Base-by-base conservation (phyloP, 257 asterid species). In the Gentiana straminea region DNA sequence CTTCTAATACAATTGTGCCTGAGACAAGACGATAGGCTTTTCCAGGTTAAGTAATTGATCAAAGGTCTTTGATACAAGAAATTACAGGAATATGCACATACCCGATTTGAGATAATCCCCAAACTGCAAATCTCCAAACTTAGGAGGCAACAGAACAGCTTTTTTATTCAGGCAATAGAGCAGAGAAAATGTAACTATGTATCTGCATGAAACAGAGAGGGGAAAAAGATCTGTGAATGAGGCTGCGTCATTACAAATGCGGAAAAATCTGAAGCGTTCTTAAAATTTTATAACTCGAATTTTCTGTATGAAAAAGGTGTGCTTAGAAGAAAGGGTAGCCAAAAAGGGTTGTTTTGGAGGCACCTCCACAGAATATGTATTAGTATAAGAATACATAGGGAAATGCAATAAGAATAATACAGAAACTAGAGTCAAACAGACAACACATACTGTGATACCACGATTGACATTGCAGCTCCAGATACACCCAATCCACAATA, bases 381-480 rank as follows among this genome's bases (percentile, higher is more conserved):
- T 41, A 10, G 11, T 41, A 41, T 10, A 41, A 41, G 7, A 10
- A 41, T 41, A 10, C 7, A 5, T 41, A 41, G 9, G 8, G 9
- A 41, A 10, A 41, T 5, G 24, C 24, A 24, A 24, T 24, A 24
- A 24, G 24, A 24, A 24, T 24, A 24, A 57, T 60, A 54, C 12
- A 44, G 54, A 11, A 43, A 57, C 57, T 44, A 56, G 24, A 2
- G 35, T 33, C 46, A 3, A 37, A 38, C 49, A 55, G 46, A 51
- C 13, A 64, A 56, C 58, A 77, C 96, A 62, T 78, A 91, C 98
- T 91, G 98, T 66, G 98, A 87, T 74, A 79, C 59, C 46, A 87
- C 88, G 0, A 94, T 84, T 66, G 98, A 81, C 69, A 91, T 79
- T 62, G 98, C 98, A 73, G 96, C 98, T 81, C 98, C 98, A 61